These are phyloP conservation scores for Apiospora pterosperma DNA, from an alignment of 2,329 filamentous ascomycete species.

Conservation along the genomic window DNA sequence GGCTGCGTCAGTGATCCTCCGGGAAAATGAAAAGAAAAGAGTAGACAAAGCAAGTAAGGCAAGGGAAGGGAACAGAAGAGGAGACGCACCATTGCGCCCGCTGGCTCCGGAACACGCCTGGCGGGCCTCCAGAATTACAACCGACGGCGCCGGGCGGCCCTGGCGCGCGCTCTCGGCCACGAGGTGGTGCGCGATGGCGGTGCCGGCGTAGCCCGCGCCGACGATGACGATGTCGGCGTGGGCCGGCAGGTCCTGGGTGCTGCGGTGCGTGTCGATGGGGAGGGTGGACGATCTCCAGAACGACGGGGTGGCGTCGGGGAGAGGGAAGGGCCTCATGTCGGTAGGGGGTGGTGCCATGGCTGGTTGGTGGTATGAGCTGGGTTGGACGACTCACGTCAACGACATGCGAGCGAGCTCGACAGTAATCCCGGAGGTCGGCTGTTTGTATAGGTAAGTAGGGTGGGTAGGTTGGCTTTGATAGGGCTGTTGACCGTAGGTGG, in stretches of 20 bases:
- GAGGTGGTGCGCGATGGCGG: conserved; percentile 6
- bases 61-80: too few species aligned
- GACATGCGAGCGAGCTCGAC: too few species aligned
- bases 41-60: too few species aligned
- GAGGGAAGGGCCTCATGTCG: background rate
- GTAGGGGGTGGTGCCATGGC: background rate
- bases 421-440: background rate
- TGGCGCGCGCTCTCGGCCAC: background rate
- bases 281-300: conserved; percentile 3
- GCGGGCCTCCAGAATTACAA: conserved; percentile 8
- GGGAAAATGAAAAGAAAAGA: background rate
- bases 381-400: too few species aligned
- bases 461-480: too few species aligned
- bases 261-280: conserved; percentile 7
- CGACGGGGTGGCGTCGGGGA: background rate
- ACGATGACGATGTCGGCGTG: conserved; percentile 8
- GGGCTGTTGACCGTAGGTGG: background rate
- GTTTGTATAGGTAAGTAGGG: too few species aligned
- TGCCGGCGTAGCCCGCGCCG: conserved; percentile 8
- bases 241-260: conserved; percentile 6
- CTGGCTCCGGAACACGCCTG: conserved; percentile 9
- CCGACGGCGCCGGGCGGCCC: background rate
- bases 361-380: too few species aligned
- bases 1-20: background rate
- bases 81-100: conserved; percentile 8